Base-by-base conservation (phyloP, 2,329 filamentous ascomycete species). In the Venturia carpophila region DNA sequence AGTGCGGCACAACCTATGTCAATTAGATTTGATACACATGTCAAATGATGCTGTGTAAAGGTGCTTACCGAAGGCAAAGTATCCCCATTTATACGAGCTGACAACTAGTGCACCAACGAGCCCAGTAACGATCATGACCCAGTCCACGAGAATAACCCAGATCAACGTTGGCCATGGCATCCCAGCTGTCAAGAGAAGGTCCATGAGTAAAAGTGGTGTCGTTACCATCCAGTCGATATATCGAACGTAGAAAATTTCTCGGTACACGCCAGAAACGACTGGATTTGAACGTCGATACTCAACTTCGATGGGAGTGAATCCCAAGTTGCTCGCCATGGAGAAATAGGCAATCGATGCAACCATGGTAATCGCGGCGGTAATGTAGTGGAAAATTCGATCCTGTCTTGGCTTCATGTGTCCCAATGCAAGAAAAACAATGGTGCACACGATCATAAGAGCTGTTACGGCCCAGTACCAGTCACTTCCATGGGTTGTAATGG, bases 71-170 rank as follows among this genome's bases (percentile, higher is more conserved):
- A 88, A 86, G 11, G 76, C 75, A 72, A 81, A 88, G 75, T 86
- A 90, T 1, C 85, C 85, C 84, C 84, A 89, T 72, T 89, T 90
- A 78, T 89, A 90, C 2, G 75, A 76, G 10, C 82, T 83, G 19
- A 74, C 72, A 3, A 87, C 84, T 1, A 89, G 80, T 3, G 87
- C 85, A 37, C 87, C 87, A 21, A 89, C 79, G 6, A 89, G 80
- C 30, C 85, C 85, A 27, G 82, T 83, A n/a, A 88, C 76, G 60
- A 90, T 82, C 85, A 89, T 88, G 69, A 89, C 78, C 70, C 83
- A 78, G 68, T 88, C 85, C 3, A 87, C 79, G 5, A 89, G 76
- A 9, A 89, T 77, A 1, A 84, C 82, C 70, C 82, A 84, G 47
- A 88, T 71, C 37, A 88, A 83, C 1, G 84, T 87, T 0, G 86